Evolutionary conservation across 2,329 filamentous ascomycete species (phyloP).

Genomic region (Trichoderma koningii): DNA sequence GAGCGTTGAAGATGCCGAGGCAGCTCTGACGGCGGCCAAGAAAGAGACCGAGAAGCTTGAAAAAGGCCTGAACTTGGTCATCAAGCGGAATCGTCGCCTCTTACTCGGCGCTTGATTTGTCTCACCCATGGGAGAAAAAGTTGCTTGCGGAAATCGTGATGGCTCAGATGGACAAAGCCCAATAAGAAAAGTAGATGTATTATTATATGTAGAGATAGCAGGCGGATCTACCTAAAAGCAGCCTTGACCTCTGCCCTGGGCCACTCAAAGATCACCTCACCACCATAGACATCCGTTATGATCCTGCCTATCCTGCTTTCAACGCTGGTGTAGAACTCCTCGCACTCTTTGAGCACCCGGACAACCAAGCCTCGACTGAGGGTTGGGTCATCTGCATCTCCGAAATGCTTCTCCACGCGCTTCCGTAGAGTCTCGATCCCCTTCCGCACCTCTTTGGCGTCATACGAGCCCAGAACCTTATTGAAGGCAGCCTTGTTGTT

Average conservation of each 20-base stretch:
- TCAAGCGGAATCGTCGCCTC: constrained; percentile 61
- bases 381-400: constrained; percentile 76
- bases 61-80: constrained; percentile 60
- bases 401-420: constrained; percentile 96
- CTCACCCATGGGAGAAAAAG: no score
- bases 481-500: constrained; percentile 83
- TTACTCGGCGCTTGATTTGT: constrained; percentile 42
- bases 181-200: not conserved
- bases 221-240: constrained; percentile 50
- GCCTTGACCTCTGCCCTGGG: constrained; percentile 63
- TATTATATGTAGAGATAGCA: not conserved
- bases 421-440: constrained; percentile 89
- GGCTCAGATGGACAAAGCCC: not conserved
- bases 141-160: no score
- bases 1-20: constrained; percentile 65
- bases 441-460: constrained; percentile 81
- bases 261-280: constrained; percentile 67
- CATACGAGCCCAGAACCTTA: constrained; percentile 79
- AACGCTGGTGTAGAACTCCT: constrained; percentile 63
- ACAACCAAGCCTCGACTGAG: constrained; percentile 61
- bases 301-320: constrained; percentile 62
- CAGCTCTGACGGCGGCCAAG: constrained; percentile 52
- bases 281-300: constrained; percentile 64
- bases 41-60: constrained; percentile 65
- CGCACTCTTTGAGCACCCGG: constrained; percentile 62